These are phyloP conservation scores for Ceratocystis cacaofunesta DNA, from an alignment of 2,329 filamentous ascomycete species.

Conservation along the genomic window DNA sequence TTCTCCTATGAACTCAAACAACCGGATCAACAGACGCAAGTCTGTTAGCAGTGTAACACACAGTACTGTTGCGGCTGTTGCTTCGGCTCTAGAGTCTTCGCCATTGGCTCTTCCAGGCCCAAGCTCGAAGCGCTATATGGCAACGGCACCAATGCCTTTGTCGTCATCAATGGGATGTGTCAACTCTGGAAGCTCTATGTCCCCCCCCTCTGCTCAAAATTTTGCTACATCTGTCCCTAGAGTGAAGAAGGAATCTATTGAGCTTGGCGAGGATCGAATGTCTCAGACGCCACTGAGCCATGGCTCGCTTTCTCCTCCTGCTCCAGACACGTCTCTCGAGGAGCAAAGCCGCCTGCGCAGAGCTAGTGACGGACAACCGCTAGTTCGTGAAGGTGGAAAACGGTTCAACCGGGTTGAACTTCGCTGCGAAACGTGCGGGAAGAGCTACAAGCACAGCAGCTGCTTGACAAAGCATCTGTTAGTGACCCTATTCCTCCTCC, in stretches of 20 bases:
- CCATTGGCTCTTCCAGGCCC: constrained; percentile 27
- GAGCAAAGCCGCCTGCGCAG: constrained; percentile 38
- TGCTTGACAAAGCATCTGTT: constrained; percentile 99
- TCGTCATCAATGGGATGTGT: constrained; percentile 5
- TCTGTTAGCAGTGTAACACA: constrained; percentile 54
- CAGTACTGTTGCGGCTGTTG: constrained; percentile 11
- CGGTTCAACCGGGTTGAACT: constrained; percentile 73
- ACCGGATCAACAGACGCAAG: constrained; percentile 84
- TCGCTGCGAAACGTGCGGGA: constrained; percentile 94
- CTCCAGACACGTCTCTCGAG: constrained; percentile 24
- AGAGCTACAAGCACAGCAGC: constrained; percentile 99
- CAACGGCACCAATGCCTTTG: neutral
- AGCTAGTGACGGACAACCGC: constrained; percentile 76
- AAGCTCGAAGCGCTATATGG: constrained; percentile 13
- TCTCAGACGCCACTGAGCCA: constrained; percentile 44
- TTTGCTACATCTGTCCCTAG: constrained; percentile 41
- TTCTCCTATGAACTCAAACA: constrained; percentile 57
- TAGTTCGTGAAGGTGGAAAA: constrained; percentile 68
- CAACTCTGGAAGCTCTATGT: constrained; percentile 20
- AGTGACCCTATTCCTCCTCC: constrained; percentile 51
- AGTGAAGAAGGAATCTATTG: constrained; percentile 35
- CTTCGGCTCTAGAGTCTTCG: constrained; percentile 34
- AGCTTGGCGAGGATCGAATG: constrained; percentile 48
- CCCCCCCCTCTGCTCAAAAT: constrained; percentile 53
- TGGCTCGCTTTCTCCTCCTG: constrained; percentile 20